Base-by-base conservation (phyloP, 2,329 filamentous ascomycete species). In the Colletotrichum cereale region DNA sequence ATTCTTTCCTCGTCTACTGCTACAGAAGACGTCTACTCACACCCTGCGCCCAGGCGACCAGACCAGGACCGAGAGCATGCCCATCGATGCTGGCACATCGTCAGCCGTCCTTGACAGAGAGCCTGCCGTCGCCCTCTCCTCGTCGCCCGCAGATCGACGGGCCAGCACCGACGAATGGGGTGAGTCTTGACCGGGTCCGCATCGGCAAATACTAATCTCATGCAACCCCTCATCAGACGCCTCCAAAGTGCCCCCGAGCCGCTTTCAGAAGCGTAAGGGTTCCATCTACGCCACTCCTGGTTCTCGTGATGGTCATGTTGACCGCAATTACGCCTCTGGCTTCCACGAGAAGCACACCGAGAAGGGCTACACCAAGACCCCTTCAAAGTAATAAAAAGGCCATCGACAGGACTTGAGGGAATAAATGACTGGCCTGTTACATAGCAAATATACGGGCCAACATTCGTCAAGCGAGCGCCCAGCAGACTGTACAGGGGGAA, bases 241-340 rank as follows among this genome's bases (percentile, higher is more conserved):
- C 5, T 86, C 88, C 75, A 92, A 92, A 80, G 90, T 91, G 0
- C 89, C 89, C 2, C 90, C 90, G 12, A 90, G 87, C 73, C 88
- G 89, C 57, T 92, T 93, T 82, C 90, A 92, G 80, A 91, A 91
- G 82, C 88, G 89, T 77, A 89, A 91, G 80, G 90, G 90, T 66
- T 91, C 88, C 77, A 91, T 92, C 80, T 91, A 90, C 78, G 88
- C 89, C 57, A 92, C 91, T 11, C 90, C 89, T 2, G 84, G 84
- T 76, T 91, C 88, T 31, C 87, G 90, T 70, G 91, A 92, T 79
- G 90, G 89, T 24, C 89, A 91, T 77, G 83, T 92, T 62, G 87
- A 89, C 76, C 85, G 83, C 70, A 90, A 89, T 78, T 87, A 87
- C 65, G 85, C 86, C 74, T 83, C 87, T 75, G 87, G 88, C 73